Evolutionary conservation across 352 stramenopile species (phyloP).

Genomic region (Phytopythium cucurbitacearum): DNA sequence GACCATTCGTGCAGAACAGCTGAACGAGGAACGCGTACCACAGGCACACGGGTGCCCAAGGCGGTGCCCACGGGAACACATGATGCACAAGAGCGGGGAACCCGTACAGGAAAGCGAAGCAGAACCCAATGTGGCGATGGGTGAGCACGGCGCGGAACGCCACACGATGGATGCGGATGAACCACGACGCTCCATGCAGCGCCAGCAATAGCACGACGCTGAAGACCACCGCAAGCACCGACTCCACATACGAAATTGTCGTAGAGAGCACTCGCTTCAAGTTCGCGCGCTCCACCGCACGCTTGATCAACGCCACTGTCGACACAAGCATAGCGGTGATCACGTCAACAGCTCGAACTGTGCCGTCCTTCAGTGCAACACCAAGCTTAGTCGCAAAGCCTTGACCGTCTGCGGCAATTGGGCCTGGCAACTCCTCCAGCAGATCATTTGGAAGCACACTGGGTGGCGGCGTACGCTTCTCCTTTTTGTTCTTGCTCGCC

Average conservation of each 20-base stretch:
- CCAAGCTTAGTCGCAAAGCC: background rate
- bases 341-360: background rate
- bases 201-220: constrained; percentile 66
- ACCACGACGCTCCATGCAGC: constrained; percentile 66
- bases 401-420: background rate
- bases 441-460: constrained; percentile 12
- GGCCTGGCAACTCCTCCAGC: constrained; percentile 12
- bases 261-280: constrained; percentile 35
- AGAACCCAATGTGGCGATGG: constrained; percentile 85
- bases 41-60: constrained; percentile 84
- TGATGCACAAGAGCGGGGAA: constrained; percentile 87
- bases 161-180: constrained; percentile 75
- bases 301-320: background rate
- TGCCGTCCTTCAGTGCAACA: background rate
- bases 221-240: constrained; percentile 57
- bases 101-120: constrained; percentile 84
- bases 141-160: constrained; percentile 79
- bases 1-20: constrained; percentile 79
- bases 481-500: constrained; percentile 41
- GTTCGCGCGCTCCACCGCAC: constrained; percentile 20
- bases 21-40: constrained; percentile 90
- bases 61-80: constrained; percentile 84
- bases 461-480: constrained; percentile 43
- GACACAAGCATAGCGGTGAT: background rate
- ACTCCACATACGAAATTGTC: constrained; percentile 55